These are phyloP conservation scores for Acacia pycnantha DNA, from an alignment of 331 rosid species.

Conservation along the genomic window DNA sequence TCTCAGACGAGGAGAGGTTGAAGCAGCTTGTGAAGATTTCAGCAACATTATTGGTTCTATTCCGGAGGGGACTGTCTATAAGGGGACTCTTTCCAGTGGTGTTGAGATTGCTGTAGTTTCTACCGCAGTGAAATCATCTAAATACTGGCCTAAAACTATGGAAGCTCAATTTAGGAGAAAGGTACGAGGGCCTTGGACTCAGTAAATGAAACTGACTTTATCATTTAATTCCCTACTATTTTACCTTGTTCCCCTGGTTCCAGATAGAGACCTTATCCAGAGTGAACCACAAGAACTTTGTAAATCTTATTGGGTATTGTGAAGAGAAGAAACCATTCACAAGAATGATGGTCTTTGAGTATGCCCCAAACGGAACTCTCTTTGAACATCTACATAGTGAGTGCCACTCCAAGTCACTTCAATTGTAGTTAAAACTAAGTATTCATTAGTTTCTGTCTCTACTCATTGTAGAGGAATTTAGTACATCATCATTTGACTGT, in stretches of 20 bases:
- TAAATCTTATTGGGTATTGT: conserved; percentile 88
- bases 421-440: background rate
- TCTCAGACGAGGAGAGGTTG: conserved; percentile 73
- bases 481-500: background rate
- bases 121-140: conserved; percentile 44
- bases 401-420: conserved; percentile 29
- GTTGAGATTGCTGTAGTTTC: conserved; percentile 92
- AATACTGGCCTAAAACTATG: conserved; percentile 67
- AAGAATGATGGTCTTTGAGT: conserved; percentile 95
- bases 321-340: conserved; percentile 90
- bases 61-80: conserved; percentile 63
- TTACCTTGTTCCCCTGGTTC: conserved; percentile 10
- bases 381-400: conserved; percentile 91
- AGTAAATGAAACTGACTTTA: background rate
- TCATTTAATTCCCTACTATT: conserved; percentile 6
- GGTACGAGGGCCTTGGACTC: conserved; percentile 44
- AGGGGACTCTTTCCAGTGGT: conserved; percentile 95
- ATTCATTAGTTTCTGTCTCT: background rate
- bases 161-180: conserved; percentile 71
- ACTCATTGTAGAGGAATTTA: background rate
- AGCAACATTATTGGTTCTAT: conserved; percentile 80
- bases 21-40: conserved; percentile 93
- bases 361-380: conserved; percentile 95
- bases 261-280: conserved; percentile 78
- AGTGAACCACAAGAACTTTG: conserved; percentile 91